A percentile compares a stretch with the other conserved stretches of the same genome.
Evolutionary conservation across 306 rosid species (phyloP).

Genomic region (Cucumis sativus): DNA sequence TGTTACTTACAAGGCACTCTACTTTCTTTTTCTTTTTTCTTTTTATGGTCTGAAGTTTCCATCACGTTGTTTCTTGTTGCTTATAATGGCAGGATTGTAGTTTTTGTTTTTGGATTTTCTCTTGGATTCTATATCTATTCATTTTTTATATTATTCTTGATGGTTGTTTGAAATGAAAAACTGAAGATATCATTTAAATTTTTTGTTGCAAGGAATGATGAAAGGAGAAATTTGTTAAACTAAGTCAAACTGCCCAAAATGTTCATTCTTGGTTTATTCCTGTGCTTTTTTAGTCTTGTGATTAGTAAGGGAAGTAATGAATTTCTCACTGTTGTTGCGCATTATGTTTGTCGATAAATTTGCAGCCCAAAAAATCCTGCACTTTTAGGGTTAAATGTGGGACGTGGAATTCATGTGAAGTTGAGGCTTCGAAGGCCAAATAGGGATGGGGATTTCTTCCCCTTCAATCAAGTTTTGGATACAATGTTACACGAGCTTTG

Average conservation of each 20-base stretch:
- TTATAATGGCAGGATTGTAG: background rate
- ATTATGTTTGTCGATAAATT: conserved; percentile 5
- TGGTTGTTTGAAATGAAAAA: background rate
- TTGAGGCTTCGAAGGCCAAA: conserved; percentile 69
- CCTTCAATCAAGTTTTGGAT: conserved; percentile 64
- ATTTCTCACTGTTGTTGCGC: background rate
- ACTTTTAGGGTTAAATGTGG: conserved; percentile 77
- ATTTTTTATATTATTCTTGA: background rate
- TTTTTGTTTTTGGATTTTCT: background rate
- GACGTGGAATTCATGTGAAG: conserved; percentile 65
- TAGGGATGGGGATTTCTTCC: conserved; percentile 54
- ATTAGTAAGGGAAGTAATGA: background rate
- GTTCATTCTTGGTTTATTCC: background rate
- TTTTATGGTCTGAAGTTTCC: background rate
- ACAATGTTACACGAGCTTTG: conserved; percentile 98
- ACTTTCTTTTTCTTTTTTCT: background rate
- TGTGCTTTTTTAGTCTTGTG: background rate
- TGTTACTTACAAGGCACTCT: background rate
- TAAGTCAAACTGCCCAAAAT: background rate
- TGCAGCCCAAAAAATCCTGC: conserved; percentile 57
- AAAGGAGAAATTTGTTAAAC: background rate
- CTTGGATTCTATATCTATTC: background rate
- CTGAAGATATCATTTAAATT: background rate
- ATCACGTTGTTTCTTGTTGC: background rate
- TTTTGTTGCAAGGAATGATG: background rate